Conservation (phyloP, 805 yeast genomes). For the Candida morakotiae region DNA sequence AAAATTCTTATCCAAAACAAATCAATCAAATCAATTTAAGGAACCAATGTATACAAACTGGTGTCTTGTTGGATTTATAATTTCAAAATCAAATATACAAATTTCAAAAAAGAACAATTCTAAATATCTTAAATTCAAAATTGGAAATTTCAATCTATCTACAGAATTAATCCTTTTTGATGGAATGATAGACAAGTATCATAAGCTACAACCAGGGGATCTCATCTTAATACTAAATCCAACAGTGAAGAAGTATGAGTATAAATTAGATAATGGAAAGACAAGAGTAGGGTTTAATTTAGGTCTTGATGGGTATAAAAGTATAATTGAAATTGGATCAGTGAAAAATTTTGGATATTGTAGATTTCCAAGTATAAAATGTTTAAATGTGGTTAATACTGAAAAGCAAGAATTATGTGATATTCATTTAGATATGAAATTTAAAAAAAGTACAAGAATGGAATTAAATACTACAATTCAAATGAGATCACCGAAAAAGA, state of each 20-base stretch:
- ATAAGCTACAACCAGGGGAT: slow-evolving; percentile 74
- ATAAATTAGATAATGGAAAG: slow-evolving; percentile 4
- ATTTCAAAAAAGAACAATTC: slow-evolving; percentile 40
- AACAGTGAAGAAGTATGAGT: slow-evolving; percentile 33
- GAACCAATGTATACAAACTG: slow-evolving; percentile 75
- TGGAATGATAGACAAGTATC: slow-evolving; percentile 61
- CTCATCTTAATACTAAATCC: slow-evolving; percentile 77
- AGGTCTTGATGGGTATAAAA: slow-evolving; percentile 44
- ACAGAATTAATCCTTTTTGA: slow-evolving; percentile 64
- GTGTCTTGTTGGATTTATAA: slow-evolving; percentile 71
- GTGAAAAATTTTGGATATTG: slow-evolving; percentile 69
- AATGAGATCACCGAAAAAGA: slow-evolving; percentile 48
- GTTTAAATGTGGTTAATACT: slow-evolving; percentile 59
- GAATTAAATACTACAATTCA: slow-evolving; percentile 66
- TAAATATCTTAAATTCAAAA: slow-evolving; percentile 55
- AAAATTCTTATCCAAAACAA: slow-evolving; percentile 59
- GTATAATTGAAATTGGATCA: slow-evolving; percentile 70
- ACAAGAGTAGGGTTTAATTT: slow-evolving; percentile 44
- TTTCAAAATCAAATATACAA: slow-evolving; percentile 52
- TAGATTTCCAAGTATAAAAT: slow-evolving; percentile 40
- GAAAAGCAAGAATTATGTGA: slow-evolving; percentile 57
- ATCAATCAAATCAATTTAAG: slow-evolving; percentile 56
- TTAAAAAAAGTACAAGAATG: slow-evolving; percentile 55
- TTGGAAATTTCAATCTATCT: slow-evolving; percentile 65
- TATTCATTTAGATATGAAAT: slow-evolving; percentile 61